Conservation (phyloP, 129 eudicot species). For the Gnaphalium uliginosum region DNA sequence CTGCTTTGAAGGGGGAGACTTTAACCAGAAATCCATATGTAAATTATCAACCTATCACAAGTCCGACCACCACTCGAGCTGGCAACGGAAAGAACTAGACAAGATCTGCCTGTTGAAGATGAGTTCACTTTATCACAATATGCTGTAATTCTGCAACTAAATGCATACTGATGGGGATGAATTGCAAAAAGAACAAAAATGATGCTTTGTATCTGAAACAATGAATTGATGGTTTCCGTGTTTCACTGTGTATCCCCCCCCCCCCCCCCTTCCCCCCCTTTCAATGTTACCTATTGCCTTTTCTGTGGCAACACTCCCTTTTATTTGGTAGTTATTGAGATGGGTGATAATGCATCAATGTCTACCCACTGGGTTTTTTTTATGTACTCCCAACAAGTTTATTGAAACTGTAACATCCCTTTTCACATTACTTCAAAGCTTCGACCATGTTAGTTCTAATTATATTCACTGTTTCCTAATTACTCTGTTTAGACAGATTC, state of each 20-base stretch:
- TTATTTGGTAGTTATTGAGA: neutral
- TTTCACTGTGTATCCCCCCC: slow-evolving; percentile 4
- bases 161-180: neutral
- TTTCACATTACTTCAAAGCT: no score
- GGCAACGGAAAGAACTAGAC: slow-evolving; percentile 5
- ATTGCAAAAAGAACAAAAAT: slow-evolving; percentile 4
- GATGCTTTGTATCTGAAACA: slow-evolving; percentile 1
- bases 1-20: slow-evolving; percentile 87
- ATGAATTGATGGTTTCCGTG: neutral
- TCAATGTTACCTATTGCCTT: neutral
- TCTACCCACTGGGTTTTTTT: neutral
- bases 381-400: neutral
- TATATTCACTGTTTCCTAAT: no score
- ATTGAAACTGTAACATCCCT: neutral
- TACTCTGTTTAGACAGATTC: neutral
- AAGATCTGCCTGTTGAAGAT: neutral
- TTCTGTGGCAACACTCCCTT: neutral
- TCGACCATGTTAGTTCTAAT: no score
- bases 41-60: slow-evolving; percentile 47
- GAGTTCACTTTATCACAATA: neutral
- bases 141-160: slow-evolving; percentile 5
- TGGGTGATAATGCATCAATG: neutral
- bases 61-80: slow-evolving; percentile 1
- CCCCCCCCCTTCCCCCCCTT: no score
- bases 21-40: slow-evolving; percentile 70